phyloP scores from a whole-genome alignment of 2,329 filamentous ascomycete genomes.

The Pseudogymnoascus sp. region DNA sequence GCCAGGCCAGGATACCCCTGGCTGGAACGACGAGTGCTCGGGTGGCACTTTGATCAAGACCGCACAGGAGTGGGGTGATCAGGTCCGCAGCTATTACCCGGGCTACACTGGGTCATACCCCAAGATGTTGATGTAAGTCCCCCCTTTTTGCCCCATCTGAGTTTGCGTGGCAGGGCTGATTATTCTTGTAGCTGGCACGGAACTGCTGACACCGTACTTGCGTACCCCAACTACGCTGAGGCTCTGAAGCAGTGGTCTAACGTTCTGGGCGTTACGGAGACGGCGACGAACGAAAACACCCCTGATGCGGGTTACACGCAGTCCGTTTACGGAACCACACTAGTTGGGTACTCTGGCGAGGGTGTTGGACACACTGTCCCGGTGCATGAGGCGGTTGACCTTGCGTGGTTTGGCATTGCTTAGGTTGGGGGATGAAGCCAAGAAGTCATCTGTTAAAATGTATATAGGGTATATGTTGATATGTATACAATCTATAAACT shows the following conservation, averaged over 20 bases:
- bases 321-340: slow-evolving; percentile 26
- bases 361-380: slow-evolving; percentile 28
- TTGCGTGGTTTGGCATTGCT: slow-evolving; percentile 18
- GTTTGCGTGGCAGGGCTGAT: not conserved
- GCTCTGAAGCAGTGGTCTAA: slow-evolving; percentile 39
- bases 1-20: slow-evolving; percentile 33
- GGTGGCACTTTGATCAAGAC: slow-evolving; percentile 19
- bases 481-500: not conserved
- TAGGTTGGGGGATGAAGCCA: not conserved
- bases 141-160: not conserved
- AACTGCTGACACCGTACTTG: slow-evolving; percentile 31
- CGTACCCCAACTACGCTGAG: slow-evolving; percentile 33
- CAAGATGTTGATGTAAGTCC: slow-evolving; percentile 28
- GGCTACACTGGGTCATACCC: slow-evolving; percentile 32
- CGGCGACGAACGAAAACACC: slow-evolving; percentile 17
- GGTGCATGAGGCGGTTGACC: slow-evolving; percentile 23
- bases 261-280: slow-evolving; percentile 30
- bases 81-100: slow-evolving; percentile 34
- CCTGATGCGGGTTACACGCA: slow-evolving; percentile 27
- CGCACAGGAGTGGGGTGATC: slow-evolving; percentile 39
- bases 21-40: slow-evolving; percentile 46
- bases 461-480: not conserved
- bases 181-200: slow-evolving; percentile 28
- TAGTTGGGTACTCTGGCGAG: slow-evolving; percentile 25
- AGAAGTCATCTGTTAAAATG: not conserved